Base-by-base conservation (phyloP, 345 rosid genomes). In the Dovyalis caffra region DNA sequence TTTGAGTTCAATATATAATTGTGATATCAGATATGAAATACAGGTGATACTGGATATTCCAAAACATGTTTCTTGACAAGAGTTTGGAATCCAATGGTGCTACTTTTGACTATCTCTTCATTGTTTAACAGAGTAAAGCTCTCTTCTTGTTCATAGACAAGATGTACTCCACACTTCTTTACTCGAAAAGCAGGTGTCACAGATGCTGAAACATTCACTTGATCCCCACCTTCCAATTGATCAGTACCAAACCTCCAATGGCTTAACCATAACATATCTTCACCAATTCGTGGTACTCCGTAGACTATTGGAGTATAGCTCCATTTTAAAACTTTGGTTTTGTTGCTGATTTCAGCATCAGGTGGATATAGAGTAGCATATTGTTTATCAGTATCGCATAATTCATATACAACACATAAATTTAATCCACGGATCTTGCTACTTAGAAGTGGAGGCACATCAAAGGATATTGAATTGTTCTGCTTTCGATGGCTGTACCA, bases 171-270 rank as follows among this genome's bases (percentile, higher is more conserved):
- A 37, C 33, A 71, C 45, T 37, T n/a, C 21, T 29, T 71, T 6
- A 40, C 28, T 4, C 47, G 20, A 62, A 60, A 60, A 6, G 12
- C 38, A 20, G 23, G 43, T 25, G 43, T 40, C 69, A 47, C 26
- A 26, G 4, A 1, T 28, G 69, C 65, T 12, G 61, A 25, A 68
- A 78, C 23, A 4, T 18, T 21, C 21, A 74, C 49, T 14, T 29
- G 12, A 57, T 79, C 78, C 31, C 78, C 77, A 14, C 5, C 61
- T 74, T 74, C 47, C 43, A 79, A 2, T 25, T 64, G 57, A 18
- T 60, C 62, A 35, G 38, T 35, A 6, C 49, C 45, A n/a, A 79
- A 51, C 53, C 43, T 68, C 82, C 82, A 79, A 6, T 43, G 70
- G 69, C 51, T 69, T 3, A 79, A 28, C 82, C 82, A 79, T 20